These are phyloP conservation scores for Gryganskiella cystojenkinii DNA, from an alignment of 192 early-diverging fungal genomes.

Conservation along the genomic window DNA sequence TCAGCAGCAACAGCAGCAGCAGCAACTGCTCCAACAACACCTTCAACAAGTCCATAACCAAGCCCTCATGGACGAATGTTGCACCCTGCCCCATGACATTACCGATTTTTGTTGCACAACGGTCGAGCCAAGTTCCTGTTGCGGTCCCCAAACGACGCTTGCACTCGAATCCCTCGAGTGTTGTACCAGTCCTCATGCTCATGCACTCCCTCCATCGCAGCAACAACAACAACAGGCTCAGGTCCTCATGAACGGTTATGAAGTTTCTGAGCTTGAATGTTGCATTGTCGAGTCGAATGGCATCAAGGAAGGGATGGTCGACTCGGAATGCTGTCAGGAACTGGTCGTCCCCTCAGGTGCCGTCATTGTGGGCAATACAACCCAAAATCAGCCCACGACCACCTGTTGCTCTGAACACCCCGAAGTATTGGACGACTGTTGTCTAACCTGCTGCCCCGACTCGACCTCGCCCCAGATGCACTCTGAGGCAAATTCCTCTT, in stretches of 20 bases:
- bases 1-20: background rate
- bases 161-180: slow-evolving; percentile 27
- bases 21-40: background rate
- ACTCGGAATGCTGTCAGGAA: slow-evolving; percentile 46
- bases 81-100: slow-evolving; percentile 25
- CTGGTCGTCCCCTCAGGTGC: slow-evolving; percentile 19
- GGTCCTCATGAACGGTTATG: slow-evolving; percentile 13
- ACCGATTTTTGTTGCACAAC: slow-evolving; percentile 42
- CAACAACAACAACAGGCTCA: slow-evolving; percentile 8
- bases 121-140: slow-evolving; percentile 44
- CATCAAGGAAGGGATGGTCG: slow-evolving; percentile 34
- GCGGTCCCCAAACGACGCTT: slow-evolving; percentile 21
- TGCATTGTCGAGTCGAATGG: slow-evolving; percentile 38
- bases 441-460: slow-evolving; percentile 46
- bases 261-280: slow-evolving; percentile 31
- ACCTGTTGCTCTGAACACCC: slow-evolving; percentile 48
- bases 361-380: background rate
- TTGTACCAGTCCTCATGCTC: slow-evolving; percentile 5
- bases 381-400: no score
- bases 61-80: slow-evolving; percentile 35
- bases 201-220: background rate
- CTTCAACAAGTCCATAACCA: background rate
- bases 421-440: slow-evolving; percentile 42
- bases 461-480: slow-evolving; percentile 4
- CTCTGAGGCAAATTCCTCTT: no score